These are phyloP conservation scores for Martiniozyma asiatica DNA, from an alignment of 1,139 yeast genomes.

Conservation along the genomic window DNA sequence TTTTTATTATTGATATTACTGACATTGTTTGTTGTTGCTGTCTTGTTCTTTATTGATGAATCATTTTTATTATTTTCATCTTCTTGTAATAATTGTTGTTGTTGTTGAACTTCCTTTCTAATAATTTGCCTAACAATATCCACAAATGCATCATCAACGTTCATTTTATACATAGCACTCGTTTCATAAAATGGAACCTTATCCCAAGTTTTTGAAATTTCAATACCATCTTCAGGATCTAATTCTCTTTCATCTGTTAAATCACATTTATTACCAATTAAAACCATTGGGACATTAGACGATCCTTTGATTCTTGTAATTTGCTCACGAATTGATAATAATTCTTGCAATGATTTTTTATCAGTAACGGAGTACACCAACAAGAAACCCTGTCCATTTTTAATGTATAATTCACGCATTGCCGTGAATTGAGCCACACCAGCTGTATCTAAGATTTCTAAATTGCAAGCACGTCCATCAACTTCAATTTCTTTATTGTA, in stretches of 20 bases:
- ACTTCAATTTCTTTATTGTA: conserved; percentile 86
- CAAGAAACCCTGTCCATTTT: conserved; percentile 86
- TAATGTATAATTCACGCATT: conserved; percentile 88
- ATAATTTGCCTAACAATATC: conserved; percentile 54
- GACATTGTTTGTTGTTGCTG: no score
- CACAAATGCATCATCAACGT: conserved; percentile 81
- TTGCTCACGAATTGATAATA: conserved; percentile 69
- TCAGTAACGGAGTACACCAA: conserved; percentile 79
- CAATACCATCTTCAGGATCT: conserved; percentile 69
- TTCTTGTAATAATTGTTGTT: conserved; percentile 6
- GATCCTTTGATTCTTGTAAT: conserved; percentile 76
- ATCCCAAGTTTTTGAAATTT: conserved; percentile 58
- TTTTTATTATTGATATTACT: no score
- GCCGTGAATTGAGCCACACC: conserved; percentile 97
- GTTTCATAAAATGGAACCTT: conserved; percentile 83
- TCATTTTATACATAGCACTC: conserved; percentile 83
- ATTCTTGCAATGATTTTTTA: conserved; percentile 67
- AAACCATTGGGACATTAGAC: conserved; percentile 58
- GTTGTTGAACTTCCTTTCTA: conserved; percentile 46
- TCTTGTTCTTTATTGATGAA: no score
- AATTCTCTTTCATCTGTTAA: conserved; percentile 71
- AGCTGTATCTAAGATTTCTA: conserved; percentile 93
- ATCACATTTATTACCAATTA: conserved; percentile 77
- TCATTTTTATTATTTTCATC: no score
- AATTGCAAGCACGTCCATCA: conserved; percentile 82